phyloP scores from a whole-genome alignment of 139 green algal species.

The Chlorella sp. region DNA sequence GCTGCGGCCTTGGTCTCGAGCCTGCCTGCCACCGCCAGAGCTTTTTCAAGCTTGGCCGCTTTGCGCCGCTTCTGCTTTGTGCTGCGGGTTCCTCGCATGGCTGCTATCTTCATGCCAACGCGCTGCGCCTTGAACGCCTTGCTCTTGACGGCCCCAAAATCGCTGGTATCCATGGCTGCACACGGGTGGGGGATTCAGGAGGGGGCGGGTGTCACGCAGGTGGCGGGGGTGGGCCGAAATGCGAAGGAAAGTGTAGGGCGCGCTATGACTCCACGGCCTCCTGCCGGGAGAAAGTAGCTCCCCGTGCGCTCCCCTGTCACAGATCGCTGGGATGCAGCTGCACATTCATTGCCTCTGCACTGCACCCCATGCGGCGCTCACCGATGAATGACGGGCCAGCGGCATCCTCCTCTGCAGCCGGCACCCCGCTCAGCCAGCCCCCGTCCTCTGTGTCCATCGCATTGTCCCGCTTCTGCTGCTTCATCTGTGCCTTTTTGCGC shows the following conservation, averaged over 20 bases:
- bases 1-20: slow-evolving; percentile 24
- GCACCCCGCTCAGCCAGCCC: too few relatives aligned
- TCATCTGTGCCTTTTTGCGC: too few relatives aligned
- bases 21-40: slow-evolving; percentile 21
- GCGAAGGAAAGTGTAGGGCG: too few relatives aligned
- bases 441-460: too few relatives aligned
- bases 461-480: too few relatives aligned
- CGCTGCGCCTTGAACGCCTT: background rate
- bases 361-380: too few relatives aligned
- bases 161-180: slow-evolving; percentile 24
- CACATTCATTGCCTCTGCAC: too few relatives aligned
- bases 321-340: too few relatives aligned
- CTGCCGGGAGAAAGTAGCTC: background rate
- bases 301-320: background rate
- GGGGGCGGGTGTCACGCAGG: background rate
- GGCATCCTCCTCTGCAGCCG: too few relatives aligned
- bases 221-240: background rate
- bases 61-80: slow-evolving; percentile 34
- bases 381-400: too few relatives aligned
- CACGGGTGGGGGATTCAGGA: background rate
- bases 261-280: background rate
- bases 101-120: background rate
- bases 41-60: slow-evolving; percentile 25
- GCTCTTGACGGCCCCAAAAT: background rate
- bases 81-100: slow-evolving; percentile 12